phyloP scores from a whole-genome alignment of 805 yeast genomes.

The Clavispora santaluciae region DNA sequence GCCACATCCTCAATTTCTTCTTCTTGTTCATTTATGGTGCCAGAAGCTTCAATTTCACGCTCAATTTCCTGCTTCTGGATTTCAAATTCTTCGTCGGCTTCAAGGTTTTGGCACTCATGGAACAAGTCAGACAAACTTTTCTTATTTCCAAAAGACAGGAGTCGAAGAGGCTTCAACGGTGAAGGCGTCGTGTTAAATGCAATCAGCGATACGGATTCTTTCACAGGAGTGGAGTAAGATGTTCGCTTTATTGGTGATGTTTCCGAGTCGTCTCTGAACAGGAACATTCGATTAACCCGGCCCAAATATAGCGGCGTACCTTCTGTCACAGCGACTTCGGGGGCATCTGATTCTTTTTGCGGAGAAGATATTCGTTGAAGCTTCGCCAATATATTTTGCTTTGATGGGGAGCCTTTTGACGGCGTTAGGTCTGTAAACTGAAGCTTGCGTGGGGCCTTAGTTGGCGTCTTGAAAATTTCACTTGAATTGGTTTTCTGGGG shows the following conservation, averaged over 20 bases:
- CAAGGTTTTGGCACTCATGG: slow-evolving; percentile 40
- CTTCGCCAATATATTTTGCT: slow-evolving; percentile 4
- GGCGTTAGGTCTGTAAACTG: slow-evolving; percentile 14
- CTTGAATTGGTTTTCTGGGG: neutral
- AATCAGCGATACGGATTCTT: neutral
- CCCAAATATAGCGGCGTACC: slow-evolving; percentile 15
- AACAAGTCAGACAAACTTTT: slow-evolving; percentile 41
- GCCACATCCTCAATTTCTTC: slow-evolving; percentile 3
- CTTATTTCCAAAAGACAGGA: slow-evolving; percentile 17
- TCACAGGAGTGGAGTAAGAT: slow-evolving; percentile 2
- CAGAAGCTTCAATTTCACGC: slow-evolving; percentile 8
- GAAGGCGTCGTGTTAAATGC: slow-evolving; percentile 42
- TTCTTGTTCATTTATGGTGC: slow-evolving; percentile 6
- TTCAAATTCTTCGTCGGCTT: slow-evolving; percentile 14
- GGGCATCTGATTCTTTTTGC: neutral
- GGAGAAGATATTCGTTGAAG: slow-evolving; percentile 11
- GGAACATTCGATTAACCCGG: slow-evolving; percentile 10
- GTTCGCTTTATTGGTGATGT: neutral
- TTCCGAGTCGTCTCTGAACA: slow-evolving; percentile 6
- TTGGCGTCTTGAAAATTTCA: slow-evolving; percentile 31
- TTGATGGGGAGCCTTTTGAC: slow-evolving; percentile 5
- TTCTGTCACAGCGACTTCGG: neutral
- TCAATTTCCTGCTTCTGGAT: slow-evolving; percentile 14
- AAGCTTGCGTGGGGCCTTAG: slow-evolving; percentile 18
- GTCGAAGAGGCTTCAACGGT: slow-evolving; percentile 36